phyloP scores from a whole-genome alignment of 148 eudicot genomes.

The Rhododendron kiyosumense region DNA sequence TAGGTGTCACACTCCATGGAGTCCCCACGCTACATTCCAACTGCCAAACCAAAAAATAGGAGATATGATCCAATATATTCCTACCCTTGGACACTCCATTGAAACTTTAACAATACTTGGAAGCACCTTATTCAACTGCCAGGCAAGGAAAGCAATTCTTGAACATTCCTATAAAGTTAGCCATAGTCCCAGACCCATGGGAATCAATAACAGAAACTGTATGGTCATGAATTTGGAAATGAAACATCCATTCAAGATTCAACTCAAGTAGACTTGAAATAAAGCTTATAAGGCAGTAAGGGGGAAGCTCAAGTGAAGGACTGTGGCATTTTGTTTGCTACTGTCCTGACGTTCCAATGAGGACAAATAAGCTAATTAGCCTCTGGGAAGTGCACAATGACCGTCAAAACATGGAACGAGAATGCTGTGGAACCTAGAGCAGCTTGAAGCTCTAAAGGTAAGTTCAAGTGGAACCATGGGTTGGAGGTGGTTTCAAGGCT shows the following conservation, averaged over 20 bases:
- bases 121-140: neutral
- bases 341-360: neutral
- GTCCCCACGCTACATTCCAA: constrained; percentile 8
- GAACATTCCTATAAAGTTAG: neutral
- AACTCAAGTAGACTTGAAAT: neutral
- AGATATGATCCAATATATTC: neutral
- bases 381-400: neutral
- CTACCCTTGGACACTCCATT: neutral
- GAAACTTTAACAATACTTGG: neutral
- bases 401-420: neutral
- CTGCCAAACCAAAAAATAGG: neutral
- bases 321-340: neutral
- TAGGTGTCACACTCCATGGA: neutral
- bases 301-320: no score
- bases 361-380: neutral
- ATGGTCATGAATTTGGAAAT: neutral
- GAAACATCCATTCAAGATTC: neutral
- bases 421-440: neutral
- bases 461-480: neutral
- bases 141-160: neutral
- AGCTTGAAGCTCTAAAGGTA: neutral
- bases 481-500: neutral
- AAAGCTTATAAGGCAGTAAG: neutral
- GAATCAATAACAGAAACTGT: neutral
- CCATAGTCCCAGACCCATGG: neutral